Evolutionary conservation across 345 rosid species (phyloP).

Genomic region (Salix caprea): DNA sequence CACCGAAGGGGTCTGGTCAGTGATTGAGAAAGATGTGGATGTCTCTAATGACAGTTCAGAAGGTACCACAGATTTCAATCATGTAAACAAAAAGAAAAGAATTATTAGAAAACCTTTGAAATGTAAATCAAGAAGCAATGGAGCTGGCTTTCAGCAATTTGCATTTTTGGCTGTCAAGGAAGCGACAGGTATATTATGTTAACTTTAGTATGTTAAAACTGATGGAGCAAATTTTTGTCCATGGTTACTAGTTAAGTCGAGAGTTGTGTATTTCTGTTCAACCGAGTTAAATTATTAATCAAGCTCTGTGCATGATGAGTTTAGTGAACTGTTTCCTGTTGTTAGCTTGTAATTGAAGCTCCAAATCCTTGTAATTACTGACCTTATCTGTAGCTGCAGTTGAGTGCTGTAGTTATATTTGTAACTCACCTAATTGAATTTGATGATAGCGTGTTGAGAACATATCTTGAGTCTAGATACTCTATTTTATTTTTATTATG

Average conservation of each 20-base stretch:
- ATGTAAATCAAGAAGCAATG: conserved; percentile 31
- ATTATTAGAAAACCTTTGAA: conserved; percentile 16
- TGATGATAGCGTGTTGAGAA: not conserved
- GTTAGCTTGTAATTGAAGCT: not conserved
- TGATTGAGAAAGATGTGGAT: conserved; percentile 56
- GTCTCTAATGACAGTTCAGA: conserved; percentile 20
- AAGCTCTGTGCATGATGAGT: not conserved
- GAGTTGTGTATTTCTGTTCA: not conserved
- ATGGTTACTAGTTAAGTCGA: not conserved
- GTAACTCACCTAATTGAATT: not conserved
- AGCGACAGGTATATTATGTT: conserved; percentile 36
- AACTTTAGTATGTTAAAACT: not conserved
- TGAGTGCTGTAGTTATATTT: not conserved
- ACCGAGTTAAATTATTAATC: not conserved
- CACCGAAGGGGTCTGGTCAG: conserved; percentile 68
- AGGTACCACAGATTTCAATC: conserved; percentile 11
- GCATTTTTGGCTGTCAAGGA: conserved; percentile 66
- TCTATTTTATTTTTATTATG: not conserved
- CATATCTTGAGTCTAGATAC: not conserved
- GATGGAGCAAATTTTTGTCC: not conserved
- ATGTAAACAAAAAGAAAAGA: conserved; percentile 34
- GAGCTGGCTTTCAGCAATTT: conserved; percentile 35
- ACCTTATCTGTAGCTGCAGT: not conserved
- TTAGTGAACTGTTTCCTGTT: not conserved
- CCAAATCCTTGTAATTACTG: not conserved